Percentiles rank a stretch among this genome's conserved stretches.
These are phyloP conservation scores for Leccinum subgranulosum DNA, from an alignment of 768 basidiomycete genomes.

Conservation along the genomic window DNA sequence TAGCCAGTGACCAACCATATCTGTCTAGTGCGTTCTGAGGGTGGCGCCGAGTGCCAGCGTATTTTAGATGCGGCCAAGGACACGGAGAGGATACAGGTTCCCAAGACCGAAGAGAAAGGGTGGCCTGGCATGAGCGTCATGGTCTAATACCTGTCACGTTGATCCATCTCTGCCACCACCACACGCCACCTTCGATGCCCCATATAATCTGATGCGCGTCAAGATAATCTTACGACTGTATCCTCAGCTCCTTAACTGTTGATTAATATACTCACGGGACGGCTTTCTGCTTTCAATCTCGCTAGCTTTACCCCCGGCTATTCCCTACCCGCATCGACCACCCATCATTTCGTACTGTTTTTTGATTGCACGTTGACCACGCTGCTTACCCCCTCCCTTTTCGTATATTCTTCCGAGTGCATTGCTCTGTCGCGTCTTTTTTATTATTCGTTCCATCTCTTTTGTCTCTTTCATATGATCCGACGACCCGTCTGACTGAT, in stretches of 20 bases:
- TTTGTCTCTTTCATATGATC: conserved; percentile 4
- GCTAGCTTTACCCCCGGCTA: neutral
- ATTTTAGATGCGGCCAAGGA: conserved; percentile 36
- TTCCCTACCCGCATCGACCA: conserved; percentile 4
- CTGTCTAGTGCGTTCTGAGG: conserved; percentile 68
- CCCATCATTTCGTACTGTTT: conserved; percentile 23
- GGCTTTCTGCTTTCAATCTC: conserved; percentile 23
- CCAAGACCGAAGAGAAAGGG: conserved; percentile 33
- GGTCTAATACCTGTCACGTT: conserved; percentile 23
- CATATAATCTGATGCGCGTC: conserved; percentile 25
- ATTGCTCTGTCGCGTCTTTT: conserved; percentile 1
- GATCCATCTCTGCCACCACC: conserved; percentile 7
- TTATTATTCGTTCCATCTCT: conserved; percentile 17
- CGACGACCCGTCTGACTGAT: neutral
- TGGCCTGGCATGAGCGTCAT: conserved; percentile 33
- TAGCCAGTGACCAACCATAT: neutral
- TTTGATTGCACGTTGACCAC: conserved; percentile 20
- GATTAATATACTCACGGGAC: conserved; percentile 29
- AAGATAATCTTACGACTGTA: conserved; percentile 21
- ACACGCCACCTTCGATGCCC: conserved; percentile 16
- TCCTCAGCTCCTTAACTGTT: conserved; percentile 7
- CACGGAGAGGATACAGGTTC: conserved; percentile 16
- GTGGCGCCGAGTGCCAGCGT: conserved; percentile 70
- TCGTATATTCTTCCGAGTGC: conserved; percentile 2
- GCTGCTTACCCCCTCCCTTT: neutral